phyloP scores from a whole-genome alignment of 805 yeast species.

The Cyberlindnera mrakii region DNA sequence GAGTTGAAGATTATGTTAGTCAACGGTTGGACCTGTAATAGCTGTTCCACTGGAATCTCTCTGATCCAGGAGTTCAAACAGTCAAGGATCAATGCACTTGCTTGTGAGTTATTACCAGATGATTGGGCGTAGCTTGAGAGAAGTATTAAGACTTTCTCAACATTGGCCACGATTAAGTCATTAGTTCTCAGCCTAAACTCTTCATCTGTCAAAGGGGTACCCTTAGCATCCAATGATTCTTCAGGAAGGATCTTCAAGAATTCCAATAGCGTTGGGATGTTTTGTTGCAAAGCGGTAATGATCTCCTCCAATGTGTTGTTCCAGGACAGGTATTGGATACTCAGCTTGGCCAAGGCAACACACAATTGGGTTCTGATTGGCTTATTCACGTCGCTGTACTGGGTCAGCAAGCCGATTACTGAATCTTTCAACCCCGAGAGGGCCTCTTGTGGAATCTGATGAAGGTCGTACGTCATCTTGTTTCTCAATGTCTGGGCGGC shows the following conservation, averaged over 20 bases:
- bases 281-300: slow-evolving; percentile 38
- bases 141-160: slow-evolving; percentile 59
- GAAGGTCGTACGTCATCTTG: slow-evolving; percentile 75
- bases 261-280: slow-evolving; percentile 53
- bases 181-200: slow-evolving; percentile 64
- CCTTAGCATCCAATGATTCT: slow-evolving; percentile 73
- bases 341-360: slow-evolving; percentile 73
- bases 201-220: slow-evolving; percentile 73
- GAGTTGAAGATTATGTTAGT: slow-evolving; percentile 65
- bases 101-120: slow-evolving; percentile 21
- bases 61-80: slow-evolving; percentile 87
- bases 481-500: slow-evolving; percentile 88
- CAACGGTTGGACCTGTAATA: slow-evolving; percentile 60
- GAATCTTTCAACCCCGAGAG: slow-evolving; percentile 60
- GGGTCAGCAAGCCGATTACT: slow-evolving; percentile 50
- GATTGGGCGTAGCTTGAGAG: slow-evolving; percentile 46
- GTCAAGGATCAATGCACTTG: slow-evolving; percentile 48
- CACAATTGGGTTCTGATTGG: slow-evolving; percentile 79
- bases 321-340: slow-evolving; percentile 78
- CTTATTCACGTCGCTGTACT: slow-evolving; percentile 38
- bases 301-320: slow-evolving; percentile 62
- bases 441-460: slow-evolving; percentile 63
- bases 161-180: slow-evolving; percentile 59
- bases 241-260: slow-evolving; percentile 88
- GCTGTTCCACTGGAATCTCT: slow-evolving; percentile 70